phyloP scores from a whole-genome alignment of 495 filamentous ascomycete species.

The Podospora tetraspora region DNA sequence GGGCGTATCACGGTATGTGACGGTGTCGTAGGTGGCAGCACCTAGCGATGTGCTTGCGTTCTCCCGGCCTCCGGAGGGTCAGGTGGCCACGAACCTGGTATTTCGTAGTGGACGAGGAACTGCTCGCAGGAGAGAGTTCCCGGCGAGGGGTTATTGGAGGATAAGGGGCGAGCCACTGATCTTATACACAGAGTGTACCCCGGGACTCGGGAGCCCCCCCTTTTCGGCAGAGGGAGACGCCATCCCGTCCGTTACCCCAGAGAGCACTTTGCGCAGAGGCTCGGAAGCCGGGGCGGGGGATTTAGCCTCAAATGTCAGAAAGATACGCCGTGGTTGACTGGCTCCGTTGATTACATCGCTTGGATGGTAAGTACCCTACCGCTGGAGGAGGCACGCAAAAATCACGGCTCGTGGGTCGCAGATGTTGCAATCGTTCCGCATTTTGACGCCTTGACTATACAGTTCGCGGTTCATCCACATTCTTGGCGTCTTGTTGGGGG shows the following conservation, averaged over 20 bases:
- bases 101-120: no score
- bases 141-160: not conserved
- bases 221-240: not conserved
- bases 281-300: not conserved
- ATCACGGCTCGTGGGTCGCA: not conserved
- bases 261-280: not conserved
- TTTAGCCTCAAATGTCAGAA: slow-evolving; percentile 10
- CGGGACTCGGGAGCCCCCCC: not conserved
- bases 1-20: not conserved
- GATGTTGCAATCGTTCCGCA: not conserved
- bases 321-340: not conserved
- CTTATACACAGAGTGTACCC: not conserved
- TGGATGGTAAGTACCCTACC: not conserved
- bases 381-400: not conserved
- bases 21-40: not conserved
- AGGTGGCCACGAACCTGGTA: not conserved
- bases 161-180: not conserved
- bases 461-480: not conserved
- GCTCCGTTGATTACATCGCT: slow-evolving; percentile 7
- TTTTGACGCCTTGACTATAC: not conserved
- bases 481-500: not conserved
- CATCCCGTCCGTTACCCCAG: not conserved
- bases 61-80: not conserved
- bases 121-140: not conserved
- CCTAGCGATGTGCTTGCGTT: not conserved